Percentiles rank a stretch among this genome's conserved stretches.
Conservation (phyloP, 2,329 filamentous ascomycete genomes). For the Helminthosporium solani region DNA sequence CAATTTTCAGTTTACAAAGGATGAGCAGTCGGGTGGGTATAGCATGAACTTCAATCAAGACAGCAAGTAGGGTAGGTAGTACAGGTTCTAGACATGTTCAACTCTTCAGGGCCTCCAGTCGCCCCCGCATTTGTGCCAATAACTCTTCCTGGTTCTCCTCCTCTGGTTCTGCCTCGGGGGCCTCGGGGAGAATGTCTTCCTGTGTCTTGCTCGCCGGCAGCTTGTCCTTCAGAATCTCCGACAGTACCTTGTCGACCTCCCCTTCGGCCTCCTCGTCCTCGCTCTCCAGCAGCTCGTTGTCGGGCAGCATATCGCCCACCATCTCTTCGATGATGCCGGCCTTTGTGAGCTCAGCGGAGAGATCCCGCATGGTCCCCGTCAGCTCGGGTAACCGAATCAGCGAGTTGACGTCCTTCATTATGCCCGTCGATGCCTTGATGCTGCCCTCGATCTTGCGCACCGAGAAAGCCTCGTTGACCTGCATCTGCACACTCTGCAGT, state of each 20-base stretch:
- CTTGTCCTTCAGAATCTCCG: conserved; percentile 84
- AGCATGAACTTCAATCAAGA: conserved; percentile 79
- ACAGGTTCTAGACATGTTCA: conserved; percentile 45
- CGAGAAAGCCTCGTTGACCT: conserved; percentile 94
- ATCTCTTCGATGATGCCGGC: conserved; percentile 98
- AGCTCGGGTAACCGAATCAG: conserved; percentile 83
- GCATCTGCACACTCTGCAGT: conserved; percentile 90
- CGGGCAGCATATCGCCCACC: conserved; percentile 81
- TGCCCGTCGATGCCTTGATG: conserved; percentile 79
- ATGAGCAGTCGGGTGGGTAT: conserved; percentile 86
- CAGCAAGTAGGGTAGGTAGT: conserved; percentile 3
- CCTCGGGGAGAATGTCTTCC: conserved; percentile 54
- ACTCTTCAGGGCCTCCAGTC: conserved; percentile 88
- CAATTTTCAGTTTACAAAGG: conserved; percentile 92
- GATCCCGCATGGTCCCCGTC: conserved; percentile 82
- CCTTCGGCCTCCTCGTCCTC: conserved; percentile 69
- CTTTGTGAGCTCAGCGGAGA: conserved; percentile 85
- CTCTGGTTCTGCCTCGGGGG: conserved; percentile 64
- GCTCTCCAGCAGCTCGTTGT: conserved; percentile 64
- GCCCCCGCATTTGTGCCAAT: conserved; percentile 90
- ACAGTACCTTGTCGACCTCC: conserved; percentile 90
- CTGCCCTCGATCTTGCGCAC: conserved; percentile 94
- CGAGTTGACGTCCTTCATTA: conserved; percentile 96
- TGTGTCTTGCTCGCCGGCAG: conserved; percentile 66
- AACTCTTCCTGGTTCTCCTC: conserved; percentile 87